Conservation (phyloP, 2,329 filamentous ascomycete genomes). For the Cyphellophora attinorum region DNA sequence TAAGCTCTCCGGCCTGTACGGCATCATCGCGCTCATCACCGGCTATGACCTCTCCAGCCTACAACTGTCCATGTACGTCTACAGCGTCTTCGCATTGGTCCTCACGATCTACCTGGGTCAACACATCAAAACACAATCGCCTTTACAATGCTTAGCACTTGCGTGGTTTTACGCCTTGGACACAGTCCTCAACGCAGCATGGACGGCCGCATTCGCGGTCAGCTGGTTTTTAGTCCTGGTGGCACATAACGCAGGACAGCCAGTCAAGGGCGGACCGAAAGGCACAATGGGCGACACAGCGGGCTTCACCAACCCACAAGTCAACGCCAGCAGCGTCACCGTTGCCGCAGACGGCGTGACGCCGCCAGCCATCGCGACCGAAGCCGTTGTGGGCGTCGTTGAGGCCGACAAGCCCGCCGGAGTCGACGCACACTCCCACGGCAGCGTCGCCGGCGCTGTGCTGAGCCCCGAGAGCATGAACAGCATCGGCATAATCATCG, state of each 20-base stretch:
- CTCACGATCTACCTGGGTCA: constrained; percentile 62
- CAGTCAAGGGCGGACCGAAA: constrained; percentile 37
- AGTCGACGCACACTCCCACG: constrained; percentile 17
- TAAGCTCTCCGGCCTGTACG: constrained; percentile 85
- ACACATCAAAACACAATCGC: constrained; percentile 68
- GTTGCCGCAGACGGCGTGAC: constrained; percentile 38
- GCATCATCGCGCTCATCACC: constrained; percentile 77
- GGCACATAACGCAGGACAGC: constrained; percentile 40
- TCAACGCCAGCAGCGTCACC: constrained; percentile 50
- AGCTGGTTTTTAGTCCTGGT: constrained; percentile 77
- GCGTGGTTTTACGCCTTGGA: constrained; percentile 82
- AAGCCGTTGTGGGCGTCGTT: constrained; percentile 1
- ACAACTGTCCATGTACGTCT: constrained; percentile 86
- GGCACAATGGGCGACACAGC: constrained; percentile 52
- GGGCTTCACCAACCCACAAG: constrained; percentile 55
- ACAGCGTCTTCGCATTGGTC: constrained; percentile 64
- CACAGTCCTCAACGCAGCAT: constrained; percentile 68
- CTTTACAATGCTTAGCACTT: constrained; percentile 69
- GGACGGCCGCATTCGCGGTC: constrained; percentile 71
- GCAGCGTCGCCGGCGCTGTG: constrained; percentile 51
- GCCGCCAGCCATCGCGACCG: constrained; percentile 19
- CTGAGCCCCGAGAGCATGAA: constrained; percentile 56
- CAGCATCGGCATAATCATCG: constrained; percentile 66
- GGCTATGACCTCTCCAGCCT: constrained; percentile 73
- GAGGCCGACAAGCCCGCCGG: constrained; percentile 23